Base-by-base conservation (phyloP, 441 rosid genomes). In the Pelargonium cotyledonis region DNA sequence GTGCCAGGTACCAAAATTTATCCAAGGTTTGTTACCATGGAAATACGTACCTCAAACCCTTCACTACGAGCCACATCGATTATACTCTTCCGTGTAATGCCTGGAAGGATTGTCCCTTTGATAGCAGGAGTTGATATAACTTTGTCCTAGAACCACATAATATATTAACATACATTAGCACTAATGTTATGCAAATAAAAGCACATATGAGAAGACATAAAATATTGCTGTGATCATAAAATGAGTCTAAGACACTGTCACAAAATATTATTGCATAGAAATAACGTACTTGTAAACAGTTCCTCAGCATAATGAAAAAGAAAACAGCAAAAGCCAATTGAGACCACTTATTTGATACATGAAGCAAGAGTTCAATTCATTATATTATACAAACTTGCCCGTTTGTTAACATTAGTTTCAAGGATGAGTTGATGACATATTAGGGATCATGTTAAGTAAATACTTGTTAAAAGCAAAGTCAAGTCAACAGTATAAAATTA, bases 71-170 rank as follows among this genome's bases (percentile, higher is more conserved):
- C 97, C 77, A 93, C 95, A 70, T 93, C 96, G 67, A 93, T 89
- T 67, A 91, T 84, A 75, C 95, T 91, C 81, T 86, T 94, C 70
- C 96, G 76, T 0, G 95, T 94, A 79, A 94, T 91, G 67, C 97
- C 98, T 0, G 93, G 97, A 66, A 91, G 82, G 73, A 91, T 94
- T 3, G 97, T 91, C 68, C 97, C 97, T 79, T 89, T 85, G 66
- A 93, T 84, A 66, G 82, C 86, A 11, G 96, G 98, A 68, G 97
- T 93, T 43, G 83, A 82, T 55, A 93, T 81, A 73, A 80, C 77
- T 26, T 86, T 87, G 63, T 76, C 88, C 97, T 92, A 68, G 10
- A 26, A 84, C 11, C 46, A 75, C 63, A 76, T 26, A 12, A 6
- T 14, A 69, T 44, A 64, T 18, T 18, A 67, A n/a, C 67, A 76